Percentiles rank a stretch among this genome's conserved stretches.
phyloP scores from a whole-genome alignment of 2,329 filamentous ascomycete species.

The Penicillium sp. region DNA sequence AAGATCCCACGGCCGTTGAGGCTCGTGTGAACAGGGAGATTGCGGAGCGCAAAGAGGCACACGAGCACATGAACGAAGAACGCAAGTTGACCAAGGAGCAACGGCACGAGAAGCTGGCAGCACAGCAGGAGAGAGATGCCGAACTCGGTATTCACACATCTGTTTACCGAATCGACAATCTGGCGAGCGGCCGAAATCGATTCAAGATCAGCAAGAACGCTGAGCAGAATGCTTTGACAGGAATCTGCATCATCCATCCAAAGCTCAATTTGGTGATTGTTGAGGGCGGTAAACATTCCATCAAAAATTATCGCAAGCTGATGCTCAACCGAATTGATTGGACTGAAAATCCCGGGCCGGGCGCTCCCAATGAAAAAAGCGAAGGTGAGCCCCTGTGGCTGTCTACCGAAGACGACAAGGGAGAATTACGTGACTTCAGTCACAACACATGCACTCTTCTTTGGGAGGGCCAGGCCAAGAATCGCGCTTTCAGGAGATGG shows the following conservation, averaged over 20 bases:
- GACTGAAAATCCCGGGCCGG: slow-evolving; percentile 79
- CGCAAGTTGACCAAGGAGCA: slow-evolving; percentile 88
- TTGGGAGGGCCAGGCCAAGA: slow-evolving; percentile 87
- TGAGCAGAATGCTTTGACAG: slow-evolving; percentile 81
- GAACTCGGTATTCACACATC: slow-evolving; percentile 79
- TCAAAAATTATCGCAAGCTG: slow-evolving; percentile 83
- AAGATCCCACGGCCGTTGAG: slow-evolving; percentile 96
- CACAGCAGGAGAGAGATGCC: slow-evolving; percentile 84
- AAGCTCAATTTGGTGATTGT: slow-evolving; percentile 86
- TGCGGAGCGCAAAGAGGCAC: slow-evolving; percentile 75
- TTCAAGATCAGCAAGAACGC: slow-evolving; percentile 93
- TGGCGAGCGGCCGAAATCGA: slow-evolving; percentile 90
- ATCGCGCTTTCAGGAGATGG: slow-evolving; percentile 81
- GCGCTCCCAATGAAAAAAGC: slow-evolving; percentile 54
- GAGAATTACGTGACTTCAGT: slow-evolving; percentile 75
- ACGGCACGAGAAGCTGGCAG: slow-evolving; percentile 74
- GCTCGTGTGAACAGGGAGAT: slow-evolving; percentile 92
- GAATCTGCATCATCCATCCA: slow-evolving; percentile 88
- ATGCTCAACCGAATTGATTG: slow-evolving; percentile 94
- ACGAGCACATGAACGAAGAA: slow-evolving; percentile 75
- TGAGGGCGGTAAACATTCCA: slow-evolving; percentile 81
- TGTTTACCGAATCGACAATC: slow-evolving; percentile 83
- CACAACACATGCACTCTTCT: slow-evolving; percentile 78
- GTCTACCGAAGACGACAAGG: slow-evolving; percentile 72
- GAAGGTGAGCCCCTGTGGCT: slow-evolving; percentile 70